Evolutionary conservation across 345 rosid species (phyloP).

Genomic region (Lagerstroemia speciosa): DNA sequence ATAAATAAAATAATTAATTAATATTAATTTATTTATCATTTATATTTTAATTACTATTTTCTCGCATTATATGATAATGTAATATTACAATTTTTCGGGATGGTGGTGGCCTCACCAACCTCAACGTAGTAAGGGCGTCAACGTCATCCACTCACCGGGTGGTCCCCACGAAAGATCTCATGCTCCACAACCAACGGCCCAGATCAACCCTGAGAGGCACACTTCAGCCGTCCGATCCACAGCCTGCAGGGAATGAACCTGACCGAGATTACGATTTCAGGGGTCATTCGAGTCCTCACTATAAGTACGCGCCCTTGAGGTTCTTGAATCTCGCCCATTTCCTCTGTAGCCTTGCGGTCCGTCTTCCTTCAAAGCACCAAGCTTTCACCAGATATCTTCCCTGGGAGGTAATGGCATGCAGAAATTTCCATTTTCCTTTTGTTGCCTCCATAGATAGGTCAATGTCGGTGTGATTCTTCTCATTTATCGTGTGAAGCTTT

Average conservation of each 20-base stretch:
- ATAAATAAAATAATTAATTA: too few species aligned
- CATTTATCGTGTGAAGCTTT: neutral
- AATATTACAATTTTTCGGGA: too few species aligned
- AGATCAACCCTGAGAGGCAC: neutral
- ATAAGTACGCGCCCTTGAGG: neutral
- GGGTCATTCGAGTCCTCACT: neutral
- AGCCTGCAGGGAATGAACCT: neutral
- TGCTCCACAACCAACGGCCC: neutral
- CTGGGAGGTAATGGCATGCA: neutral
- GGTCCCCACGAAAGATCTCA: neutral
- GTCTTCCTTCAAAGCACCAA: neutral
- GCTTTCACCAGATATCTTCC: neutral
- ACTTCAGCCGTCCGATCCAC: slow-evolving; percentile 6
- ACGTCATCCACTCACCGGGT: neutral
- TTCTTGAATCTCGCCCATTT: neutral
- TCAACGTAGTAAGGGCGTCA: neutral
- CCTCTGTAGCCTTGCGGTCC: neutral
- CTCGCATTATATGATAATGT: too few species aligned
- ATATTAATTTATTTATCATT: too few species aligned
- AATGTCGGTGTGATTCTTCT: neutral
- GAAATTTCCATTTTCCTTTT: neutral
- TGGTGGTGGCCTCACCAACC: too few species aligned
- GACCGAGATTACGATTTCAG: neutral
- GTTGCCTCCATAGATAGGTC: neutral
- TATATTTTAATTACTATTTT: too few species aligned